phyloP scores from a whole-genome alignment of 148 eudicot species.

The Oxyria digyna region DNA sequence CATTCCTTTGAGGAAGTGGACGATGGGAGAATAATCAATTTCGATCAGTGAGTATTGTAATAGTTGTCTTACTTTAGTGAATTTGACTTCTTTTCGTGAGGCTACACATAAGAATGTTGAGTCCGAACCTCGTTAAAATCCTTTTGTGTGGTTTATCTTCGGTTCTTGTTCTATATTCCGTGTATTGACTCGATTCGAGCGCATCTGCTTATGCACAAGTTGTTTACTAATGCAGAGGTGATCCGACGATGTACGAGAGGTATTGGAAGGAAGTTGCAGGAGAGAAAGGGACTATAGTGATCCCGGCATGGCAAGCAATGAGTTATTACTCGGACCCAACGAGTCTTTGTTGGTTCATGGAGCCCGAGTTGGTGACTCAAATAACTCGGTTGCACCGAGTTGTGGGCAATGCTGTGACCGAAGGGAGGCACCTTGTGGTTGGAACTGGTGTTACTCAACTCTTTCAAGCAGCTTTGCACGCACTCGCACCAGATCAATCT shows the following conservation, averaged over 20 bases:
- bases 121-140: too few relatives aligned
- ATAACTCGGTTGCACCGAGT: constrained; percentile 48
- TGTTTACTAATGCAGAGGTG: constrained; percentile 71
- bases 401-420: constrained; percentile 75
- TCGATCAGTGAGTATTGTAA: constrained; percentile 84
- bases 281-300: constrained; percentile 45
- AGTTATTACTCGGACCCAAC: constrained; percentile 74
- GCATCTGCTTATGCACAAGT: too few relatives aligned
- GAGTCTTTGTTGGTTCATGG: constrained; percentile 85
- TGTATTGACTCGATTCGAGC: too few relatives aligned
- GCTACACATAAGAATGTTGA: too few relatives aligned
- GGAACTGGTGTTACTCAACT: constrained; percentile 92
- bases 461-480: constrained; percentile 78
- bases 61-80: too few relatives aligned
- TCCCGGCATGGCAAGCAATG: constrained; percentile 67
- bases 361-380: constrained; percentile 49
- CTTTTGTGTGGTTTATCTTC: too few relatives aligned
- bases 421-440: constrained; percentile 60
- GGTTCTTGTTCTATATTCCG: too few relatives aligned
- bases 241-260: constrained; percentile 90
- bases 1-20: constrained; percentile 11
- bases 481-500: constrained; percentile 28
- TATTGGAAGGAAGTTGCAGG: constrained; percentile 62
- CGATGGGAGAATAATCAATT: constrained; percentile 32
- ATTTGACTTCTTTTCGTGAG: too few relatives aligned